Conservation (phyloP, 306 rosid genomes). For the Vicia villosa region DNA sequence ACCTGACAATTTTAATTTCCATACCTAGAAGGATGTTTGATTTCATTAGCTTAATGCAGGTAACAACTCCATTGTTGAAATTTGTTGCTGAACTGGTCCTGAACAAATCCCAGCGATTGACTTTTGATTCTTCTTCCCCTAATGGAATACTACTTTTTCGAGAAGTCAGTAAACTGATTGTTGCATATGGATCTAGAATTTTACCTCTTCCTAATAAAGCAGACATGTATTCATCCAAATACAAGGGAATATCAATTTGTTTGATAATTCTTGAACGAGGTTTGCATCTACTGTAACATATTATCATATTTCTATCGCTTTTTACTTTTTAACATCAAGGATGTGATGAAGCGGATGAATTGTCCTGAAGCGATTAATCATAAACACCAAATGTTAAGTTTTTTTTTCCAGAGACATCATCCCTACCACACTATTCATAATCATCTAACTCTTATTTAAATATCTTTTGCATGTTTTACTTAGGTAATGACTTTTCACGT, state of each 20-base stretch:
- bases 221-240: slow-evolving; percentile 74
- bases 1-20: slow-evolving; percentile 5
- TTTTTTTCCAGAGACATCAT: background rate
- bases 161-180: slow-evolving; percentile 86
- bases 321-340: background rate
- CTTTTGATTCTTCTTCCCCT: slow-evolving; percentile 87
- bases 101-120: slow-evolving; percentile 81
- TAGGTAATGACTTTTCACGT: background rate
- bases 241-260: slow-evolving; percentile 92
- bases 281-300: slow-evolving; percentile 35
- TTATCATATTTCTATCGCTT: slow-evolving; percentile 12
- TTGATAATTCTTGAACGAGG: slow-evolving; percentile 77
- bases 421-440: slow-evolving; percentile 1
- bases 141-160: slow-evolving; percentile 94
- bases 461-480: background rate
- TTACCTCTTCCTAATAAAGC: slow-evolving; percentile 70
- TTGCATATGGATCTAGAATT: slow-evolving; percentile 86
- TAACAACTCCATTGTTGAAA: slow-evolving; percentile 79
- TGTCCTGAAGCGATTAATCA: slow-evolving; percentile 1
- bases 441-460: background rate
- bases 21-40: slow-evolving; percentile 21
- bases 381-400: slow-evolving; percentile 5
- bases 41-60: slow-evolving; percentile 52
- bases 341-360: slow-evolving; percentile 3
- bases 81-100: slow-evolving; percentile 77